A percentile compares a stretch with the other conserved stretches of the same genome.
phyloP scores from a whole-genome alignment of 2,329 filamentous ascomycete genomes.

The Apiospora phragmitis region DNA sequence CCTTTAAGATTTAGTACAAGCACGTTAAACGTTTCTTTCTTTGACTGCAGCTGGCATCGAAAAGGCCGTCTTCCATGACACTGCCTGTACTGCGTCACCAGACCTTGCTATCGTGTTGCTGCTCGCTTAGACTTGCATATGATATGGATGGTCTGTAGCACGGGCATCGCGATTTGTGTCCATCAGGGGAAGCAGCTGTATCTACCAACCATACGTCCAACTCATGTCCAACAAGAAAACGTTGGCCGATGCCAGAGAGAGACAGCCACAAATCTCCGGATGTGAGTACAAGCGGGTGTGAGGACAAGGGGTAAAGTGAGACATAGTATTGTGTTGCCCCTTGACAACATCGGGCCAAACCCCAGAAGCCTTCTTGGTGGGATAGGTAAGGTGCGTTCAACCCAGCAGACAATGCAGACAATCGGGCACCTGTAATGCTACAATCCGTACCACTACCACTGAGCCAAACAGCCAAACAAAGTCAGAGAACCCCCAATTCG shows the following conservation, averaged over 20 bases:
- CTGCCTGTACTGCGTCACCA: neutral
- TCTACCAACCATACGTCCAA: neutral
- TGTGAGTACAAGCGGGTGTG: neutral
- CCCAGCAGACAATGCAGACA: neutral
- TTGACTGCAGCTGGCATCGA: neutral
- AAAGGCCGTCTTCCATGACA: neutral
- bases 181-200: neutral
- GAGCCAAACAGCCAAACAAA: neutral
- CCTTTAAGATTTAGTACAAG: neutral
- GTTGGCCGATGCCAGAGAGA: neutral
- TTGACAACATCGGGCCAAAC: neutral
- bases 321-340: neutral
- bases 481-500: neutral
- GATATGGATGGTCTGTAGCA: neutral
- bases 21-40: neutral
- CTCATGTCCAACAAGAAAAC: neutral
- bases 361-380: neutral
- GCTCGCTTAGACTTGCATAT: neutral
- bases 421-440: neutral
- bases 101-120: neutral
- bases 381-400: neutral
- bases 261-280: neutral
- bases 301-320: conserved; percentile 3
- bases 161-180: neutral
- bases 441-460: neutral